A percentile compares a stretch with the other conserved stretches of the same genome.
phyloP scores from a whole-genome alignment of 495 filamentous ascomycete genomes.

The Lindgomyces ingoldianus region DNA sequence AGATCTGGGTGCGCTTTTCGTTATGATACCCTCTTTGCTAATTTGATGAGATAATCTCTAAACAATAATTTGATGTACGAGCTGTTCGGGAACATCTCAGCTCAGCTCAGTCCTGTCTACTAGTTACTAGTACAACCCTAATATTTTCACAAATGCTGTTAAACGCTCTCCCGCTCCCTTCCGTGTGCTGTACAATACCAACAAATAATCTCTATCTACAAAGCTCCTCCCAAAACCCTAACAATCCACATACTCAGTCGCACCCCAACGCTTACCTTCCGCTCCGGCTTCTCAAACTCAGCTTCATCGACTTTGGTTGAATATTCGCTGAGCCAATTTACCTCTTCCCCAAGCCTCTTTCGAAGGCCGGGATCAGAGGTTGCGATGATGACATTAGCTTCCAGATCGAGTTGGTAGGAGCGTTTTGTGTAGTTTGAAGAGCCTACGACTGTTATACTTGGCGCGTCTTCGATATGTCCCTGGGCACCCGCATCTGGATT shows the following conservation, averaged over 20 bases:
- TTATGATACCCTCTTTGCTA: neutral
- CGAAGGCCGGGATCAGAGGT: slow-evolving; percentile 76
- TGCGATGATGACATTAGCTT: slow-evolving; percentile 80
- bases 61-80: neutral
- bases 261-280: slow-evolving; percentile 82
- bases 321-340: slow-evolving; percentile 72
- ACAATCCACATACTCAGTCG: slow-evolving; percentile 86
- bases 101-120: too few species aligned
- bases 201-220: slow-evolving; percentile 30
- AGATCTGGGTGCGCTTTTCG: neutral
- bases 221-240: slow-evolving; percentile 46
- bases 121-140: too few species aligned
- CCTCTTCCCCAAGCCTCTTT: slow-evolving; percentile 71
- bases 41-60: neutral
- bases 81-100: too few species aligned
- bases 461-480: slow-evolving; percentile 51
- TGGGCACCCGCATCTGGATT: too few species aligned
- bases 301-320: slow-evolving; percentile 65
- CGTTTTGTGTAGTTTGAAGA: slow-evolving; percentile 95
- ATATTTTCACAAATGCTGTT: too few species aligned
- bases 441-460: slow-evolving; percentile 80
- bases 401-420: slow-evolving; percentile 87
- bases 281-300: slow-evolving; percentile 76
- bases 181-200: too few species aligned
- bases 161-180: neutral